These are phyloP conservation scores for Butyriboletus appendiculatus DNA, from an alignment of 1,284 basidiomycete species.

Conservation along the genomic window DNA sequence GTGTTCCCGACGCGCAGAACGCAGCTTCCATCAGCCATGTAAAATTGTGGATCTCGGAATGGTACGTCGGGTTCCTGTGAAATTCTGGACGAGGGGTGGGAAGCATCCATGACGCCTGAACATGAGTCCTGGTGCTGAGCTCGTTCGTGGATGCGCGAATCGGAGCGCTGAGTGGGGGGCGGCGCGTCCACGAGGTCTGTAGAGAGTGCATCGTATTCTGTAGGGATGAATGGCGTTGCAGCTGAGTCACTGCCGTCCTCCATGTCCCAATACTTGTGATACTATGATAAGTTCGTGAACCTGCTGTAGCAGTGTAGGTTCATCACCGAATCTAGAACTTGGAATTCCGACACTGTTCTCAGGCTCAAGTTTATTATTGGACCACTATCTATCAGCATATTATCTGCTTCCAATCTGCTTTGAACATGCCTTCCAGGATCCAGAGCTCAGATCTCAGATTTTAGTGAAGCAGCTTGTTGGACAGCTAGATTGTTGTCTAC, in stretches of 20 bases:
- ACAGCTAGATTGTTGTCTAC: neutral
- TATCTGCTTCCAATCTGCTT: too few species aligned
- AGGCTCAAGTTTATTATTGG: neutral
- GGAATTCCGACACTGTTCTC: neutral
- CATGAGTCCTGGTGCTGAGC: slow-evolving; percentile 7
- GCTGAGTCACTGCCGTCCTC: slow-evolving; percentile 2
- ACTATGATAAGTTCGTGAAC: neutral
- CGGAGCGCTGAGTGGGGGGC: neutral
- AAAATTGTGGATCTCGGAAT: slow-evolving; percentile 40
- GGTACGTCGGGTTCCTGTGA: slow-evolving; percentile 17
- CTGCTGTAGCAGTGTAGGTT: neutral
- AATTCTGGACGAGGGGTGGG: neutral
- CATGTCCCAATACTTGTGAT: slow-evolving; percentile 13
- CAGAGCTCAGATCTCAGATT: too few species aligned
- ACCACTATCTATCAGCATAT: too few species aligned
- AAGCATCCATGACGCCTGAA: slow-evolving; percentile 2
- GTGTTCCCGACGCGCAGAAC: slow-evolving; percentile 58
- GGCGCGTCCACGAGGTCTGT: neutral
- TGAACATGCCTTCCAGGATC: neutral
- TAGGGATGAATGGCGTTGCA: slow-evolving; percentile 28
- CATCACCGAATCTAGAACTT: neutral
- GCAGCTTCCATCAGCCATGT: slow-evolving; percentile 62
- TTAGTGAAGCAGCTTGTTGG: neutral
- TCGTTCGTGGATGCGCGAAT: slow-evolving; percentile 10
- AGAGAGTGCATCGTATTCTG: slow-evolving; percentile 17